Evolutionary conservation across 2,329 filamentous ascomycete species (phyloP).

Genomic region (Cladophialophora immunda): DNA sequence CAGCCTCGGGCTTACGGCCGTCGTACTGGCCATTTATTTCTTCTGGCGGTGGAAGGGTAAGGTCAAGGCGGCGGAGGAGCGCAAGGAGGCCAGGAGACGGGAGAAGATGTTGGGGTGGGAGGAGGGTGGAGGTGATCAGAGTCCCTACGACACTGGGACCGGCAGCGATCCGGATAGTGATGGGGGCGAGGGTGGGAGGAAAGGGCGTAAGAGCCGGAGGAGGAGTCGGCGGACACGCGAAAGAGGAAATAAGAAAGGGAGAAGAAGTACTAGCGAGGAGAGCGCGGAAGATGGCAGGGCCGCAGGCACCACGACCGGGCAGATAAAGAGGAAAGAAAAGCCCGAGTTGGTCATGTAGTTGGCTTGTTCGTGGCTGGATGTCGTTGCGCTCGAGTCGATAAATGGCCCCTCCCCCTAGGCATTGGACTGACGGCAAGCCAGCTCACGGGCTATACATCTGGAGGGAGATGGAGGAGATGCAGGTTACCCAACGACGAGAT

Average conservation of each 20-base stretch:
- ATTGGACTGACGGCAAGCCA: no score
- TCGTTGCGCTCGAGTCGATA: no score
- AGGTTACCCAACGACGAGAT: no score
- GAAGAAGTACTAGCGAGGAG: not conserved
- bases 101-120: slow-evolving; percentile 12
- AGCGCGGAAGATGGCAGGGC: not conserved
- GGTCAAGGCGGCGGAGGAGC: not conserved
- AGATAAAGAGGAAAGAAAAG: slow-evolving; percentile 24
- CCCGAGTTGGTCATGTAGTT: slow-evolving; percentile 16
- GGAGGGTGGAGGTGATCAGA: not conserved
- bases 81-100: not conserved
- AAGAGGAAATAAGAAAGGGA: not conserved
- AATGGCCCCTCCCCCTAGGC: no score
- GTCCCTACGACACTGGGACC: not conserved
- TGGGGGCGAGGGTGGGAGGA: slow-evolving; percentile 7
- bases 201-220: not conserved
- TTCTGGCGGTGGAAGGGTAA: slow-evolving; percentile 23
- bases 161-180: not conserved
- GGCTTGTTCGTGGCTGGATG: not conserved
- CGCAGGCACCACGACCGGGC: not conserved
- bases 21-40: slow-evolving; percentile 20
- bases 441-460: no score
- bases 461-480: no score
- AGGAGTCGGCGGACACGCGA: slow-evolving; percentile 9
- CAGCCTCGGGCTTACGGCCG: slow-evolving; percentile 15